Evolutionary conservation across 805 yeast species (phyloP), one percentile per base, ranked within the genome.

Genomic region (Schwanniomyces yamadae): DNA sequence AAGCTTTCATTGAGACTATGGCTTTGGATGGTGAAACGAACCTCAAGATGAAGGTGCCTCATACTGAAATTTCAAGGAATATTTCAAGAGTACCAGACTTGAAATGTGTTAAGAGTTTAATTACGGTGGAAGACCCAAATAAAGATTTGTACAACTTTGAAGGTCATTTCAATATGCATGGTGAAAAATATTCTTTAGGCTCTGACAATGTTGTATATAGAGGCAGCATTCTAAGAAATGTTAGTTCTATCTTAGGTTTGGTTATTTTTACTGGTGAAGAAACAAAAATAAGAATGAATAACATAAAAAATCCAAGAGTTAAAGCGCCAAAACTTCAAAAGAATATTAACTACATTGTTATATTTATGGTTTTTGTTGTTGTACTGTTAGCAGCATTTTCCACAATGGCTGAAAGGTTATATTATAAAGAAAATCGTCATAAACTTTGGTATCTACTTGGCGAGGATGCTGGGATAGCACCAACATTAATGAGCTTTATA

Each of bases 21-120:
- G 99, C 96, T 1, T 69, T 93, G 32, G 99, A 93, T 61, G 99
- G 99, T 33, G 99, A 93, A 59, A 93, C 98, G 0, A 91, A 89
- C 54, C 68, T 93, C 42, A 93, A 93, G 57, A 72, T 85, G 6
- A 80, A 78, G 48, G 63, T 66, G 13, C 85, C 96, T 0, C 84
- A 82, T 42, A 68, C 73, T 2, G 85, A 80, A 41, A 47, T 91
- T 2, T 71, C 80, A 26, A 73, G 74, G 11, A 44, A 59, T 8
- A 67, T 82, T 28, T 63, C 71, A 15, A 63, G 71, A 3, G 82
- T 78, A 0, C 56, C 69, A 2, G 75, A 75, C 0, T 54, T 86
- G 34, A 71, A 69, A 19, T 63, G 65, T 26, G 54, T 80, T 13
- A 63, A 69, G 17, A 82, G 79, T 0, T 61, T 73, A 3, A 64